Evolutionary conservation across 2,329 filamentous ascomycete genomes (phyloP).

Genomic region (Talaromyces funiculosus): DNA sequence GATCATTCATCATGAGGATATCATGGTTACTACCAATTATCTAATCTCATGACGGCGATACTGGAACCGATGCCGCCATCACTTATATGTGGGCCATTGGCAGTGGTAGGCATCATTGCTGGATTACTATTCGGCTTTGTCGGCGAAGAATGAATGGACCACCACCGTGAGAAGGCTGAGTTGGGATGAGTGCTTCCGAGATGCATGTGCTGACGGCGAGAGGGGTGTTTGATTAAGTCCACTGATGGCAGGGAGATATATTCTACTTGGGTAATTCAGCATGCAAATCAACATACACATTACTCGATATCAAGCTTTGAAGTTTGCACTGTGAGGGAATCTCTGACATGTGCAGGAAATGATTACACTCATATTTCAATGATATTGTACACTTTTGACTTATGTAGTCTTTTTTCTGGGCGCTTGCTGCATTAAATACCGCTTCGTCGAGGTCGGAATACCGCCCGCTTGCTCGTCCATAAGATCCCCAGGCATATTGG

Average conservation of each 20-base stretch:
- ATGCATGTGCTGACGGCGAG: neutral
- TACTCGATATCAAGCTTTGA: neutral
- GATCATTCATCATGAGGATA: neutral
- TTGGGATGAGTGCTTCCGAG: neutral
- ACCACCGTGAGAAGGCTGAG: neutral
- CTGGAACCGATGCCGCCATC: neutral
- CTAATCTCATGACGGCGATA: neutral
- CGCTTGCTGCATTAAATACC: constrained; percentile 5
- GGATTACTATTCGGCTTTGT: neutral
- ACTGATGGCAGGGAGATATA: neutral
- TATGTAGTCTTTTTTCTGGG: neutral
- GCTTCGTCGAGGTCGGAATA: constrained; percentile 6
- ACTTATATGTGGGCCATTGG: no score
- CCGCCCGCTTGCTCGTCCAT: constrained; percentile 13
- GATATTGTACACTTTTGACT: neutral
- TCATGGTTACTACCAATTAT: neutral
- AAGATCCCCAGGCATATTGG: constrained; percentile 18
- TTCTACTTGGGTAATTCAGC: neutral
- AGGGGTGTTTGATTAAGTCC: neutral
- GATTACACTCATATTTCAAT: neutral
- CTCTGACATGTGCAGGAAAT: neutral
- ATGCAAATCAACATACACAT: neutral
- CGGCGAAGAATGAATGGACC: neutral
- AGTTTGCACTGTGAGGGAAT: neutral
- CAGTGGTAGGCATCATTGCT: neutral